Evolutionary conservation across 805 yeast genomes (phyloP).

Genomic region (Yarrowia divulgata): DNA sequence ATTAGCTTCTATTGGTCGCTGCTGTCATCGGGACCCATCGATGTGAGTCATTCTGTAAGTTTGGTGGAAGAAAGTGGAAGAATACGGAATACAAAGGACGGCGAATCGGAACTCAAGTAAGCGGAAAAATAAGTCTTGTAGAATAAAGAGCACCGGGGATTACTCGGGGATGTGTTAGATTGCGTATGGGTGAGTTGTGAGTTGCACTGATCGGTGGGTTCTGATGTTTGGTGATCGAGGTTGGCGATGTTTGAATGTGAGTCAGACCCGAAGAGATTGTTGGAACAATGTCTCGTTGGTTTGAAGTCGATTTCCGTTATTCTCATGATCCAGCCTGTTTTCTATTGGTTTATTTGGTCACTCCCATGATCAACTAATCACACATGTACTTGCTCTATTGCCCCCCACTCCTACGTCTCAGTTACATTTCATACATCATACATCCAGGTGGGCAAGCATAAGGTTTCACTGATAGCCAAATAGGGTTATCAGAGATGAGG

Average conservation of each 20-base stretch:
- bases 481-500: slow-evolving; percentile 34
- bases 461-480: slow-evolving; percentile 6
- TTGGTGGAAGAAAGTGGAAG: slow-evolving; percentile 24
- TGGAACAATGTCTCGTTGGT: too few relatives aligned
- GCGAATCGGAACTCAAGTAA: background rate
- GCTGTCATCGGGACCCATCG: background rate
- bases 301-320: too few relatives aligned
- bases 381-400: background rate
- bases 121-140: background rate
- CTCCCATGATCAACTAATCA: too few relatives aligned
- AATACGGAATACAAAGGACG: background rate
- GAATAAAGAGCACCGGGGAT: background rate
- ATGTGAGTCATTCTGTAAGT: slow-evolving; percentile 16
- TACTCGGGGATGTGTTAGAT: background rate
- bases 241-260: background rate
- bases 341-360: too few relatives aligned
- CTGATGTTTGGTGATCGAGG: background rate
- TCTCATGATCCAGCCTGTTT: too few relatives aligned
- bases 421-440: background rate
- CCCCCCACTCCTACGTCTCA: background rate
- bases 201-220: too few relatives aligned
- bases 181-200: background rate
- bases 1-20: slow-evolving; percentile 10
- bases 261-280: too few relatives aligned
- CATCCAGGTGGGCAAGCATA: background rate